A percentile compares a stretch with the other conserved stretches of the same genome.
Conservation (phyloP, 106 monocot genomes). For the Alisma plantagoaquatica region DNA sequence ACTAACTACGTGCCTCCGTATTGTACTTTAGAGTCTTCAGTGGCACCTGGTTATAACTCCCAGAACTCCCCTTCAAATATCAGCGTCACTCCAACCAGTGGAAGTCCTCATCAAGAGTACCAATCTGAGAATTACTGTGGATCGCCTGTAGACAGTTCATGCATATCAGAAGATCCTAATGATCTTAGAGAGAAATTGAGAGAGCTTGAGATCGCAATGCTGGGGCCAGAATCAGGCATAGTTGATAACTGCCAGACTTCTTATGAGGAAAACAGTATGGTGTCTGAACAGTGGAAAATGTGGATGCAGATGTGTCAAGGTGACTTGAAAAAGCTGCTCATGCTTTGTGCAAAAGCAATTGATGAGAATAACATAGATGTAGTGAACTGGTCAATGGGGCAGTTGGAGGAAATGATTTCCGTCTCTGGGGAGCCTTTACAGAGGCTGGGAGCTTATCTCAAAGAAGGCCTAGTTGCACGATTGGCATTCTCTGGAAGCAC, state of each 20-base stretch:
- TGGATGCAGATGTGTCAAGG: conserved; percentile 41
- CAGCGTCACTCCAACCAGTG: conserved; percentile 29
- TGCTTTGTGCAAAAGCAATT: conserved; percentile 63
- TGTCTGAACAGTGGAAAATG: conserved; percentile 32
- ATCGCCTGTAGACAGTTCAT: conserved; percentile 60
- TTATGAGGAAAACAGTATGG: conserved; percentile 14
- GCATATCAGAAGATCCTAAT: conserved; percentile 67
- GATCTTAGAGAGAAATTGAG: conserved; percentile 52
- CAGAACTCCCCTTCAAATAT: conserved; percentile 36
- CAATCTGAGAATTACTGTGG: conserved; percentile 38
- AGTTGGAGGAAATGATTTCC: conserved; percentile 64
- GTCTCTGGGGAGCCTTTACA: conserved; percentile 82
- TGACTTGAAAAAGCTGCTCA: conserved; percentile 54
- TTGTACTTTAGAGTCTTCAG: conserved; percentile 50
- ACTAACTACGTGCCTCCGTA: conserved; percentile 14
- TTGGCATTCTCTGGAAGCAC: conserved; percentile 61
- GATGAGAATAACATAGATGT: conserved; percentile 35
- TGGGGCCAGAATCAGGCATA: conserved; percentile 42
- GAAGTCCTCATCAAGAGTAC: conserved; percentile 52
- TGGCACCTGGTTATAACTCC: conserved; percentile 7
- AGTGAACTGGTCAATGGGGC: conserved; percentile 32
- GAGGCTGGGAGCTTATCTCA: conserved; percentile 69
- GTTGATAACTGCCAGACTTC: conserved; percentile 25
- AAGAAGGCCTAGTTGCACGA: conserved; percentile 80
- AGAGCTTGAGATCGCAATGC: conserved; percentile 66